Percentiles rank a stretch among this genome's conserved stretches.
phyloP scores from a whole-genome alignment of 1,284 basidiomycete species.

The Rhodotorula sp. region DNA sequence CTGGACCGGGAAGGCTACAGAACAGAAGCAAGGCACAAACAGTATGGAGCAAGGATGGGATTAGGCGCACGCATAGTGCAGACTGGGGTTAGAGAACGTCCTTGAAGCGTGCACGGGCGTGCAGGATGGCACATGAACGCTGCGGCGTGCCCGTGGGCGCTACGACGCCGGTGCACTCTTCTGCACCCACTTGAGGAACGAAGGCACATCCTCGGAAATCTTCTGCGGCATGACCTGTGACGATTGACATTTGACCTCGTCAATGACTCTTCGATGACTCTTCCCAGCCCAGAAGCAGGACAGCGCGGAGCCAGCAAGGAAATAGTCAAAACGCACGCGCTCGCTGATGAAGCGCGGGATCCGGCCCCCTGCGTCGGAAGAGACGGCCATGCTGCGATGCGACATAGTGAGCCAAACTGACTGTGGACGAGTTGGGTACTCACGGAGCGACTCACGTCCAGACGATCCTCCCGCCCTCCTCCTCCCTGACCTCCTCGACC shows the following conservation, averaged over 20 bases:
- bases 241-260: too few species aligned
- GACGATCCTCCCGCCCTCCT: conserved; percentile 11
- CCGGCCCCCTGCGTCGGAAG: conserved; percentile 28
- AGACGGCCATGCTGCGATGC: conserved; percentile 26
- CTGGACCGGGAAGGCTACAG: too few species aligned
- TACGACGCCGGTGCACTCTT: neutral
- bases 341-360: conserved; percentile 32
- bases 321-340: neutral
- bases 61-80: too few species aligned
- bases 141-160: too few species aligned
- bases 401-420: too few species aligned
- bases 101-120: too few species aligned
- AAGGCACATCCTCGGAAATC: conserved; percentile 36
- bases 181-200: conserved; percentile 33
- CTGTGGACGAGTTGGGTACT: neutral
- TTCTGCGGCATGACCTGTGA: conserved; percentile 28
- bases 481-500: conserved; percentile 30
- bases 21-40: neutral
- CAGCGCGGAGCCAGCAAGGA: too few species aligned
- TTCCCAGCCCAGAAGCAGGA: too few species aligned
- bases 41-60: neutral
- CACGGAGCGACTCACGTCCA: conserved; percentile 25
- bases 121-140: too few species aligned
- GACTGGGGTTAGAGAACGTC: too few species aligned
- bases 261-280: too few species aligned